Evolutionary conservation across 1,284 basidiomycete genomes (phyloP).

Genomic region (Amylostereum chailletii): DNA sequence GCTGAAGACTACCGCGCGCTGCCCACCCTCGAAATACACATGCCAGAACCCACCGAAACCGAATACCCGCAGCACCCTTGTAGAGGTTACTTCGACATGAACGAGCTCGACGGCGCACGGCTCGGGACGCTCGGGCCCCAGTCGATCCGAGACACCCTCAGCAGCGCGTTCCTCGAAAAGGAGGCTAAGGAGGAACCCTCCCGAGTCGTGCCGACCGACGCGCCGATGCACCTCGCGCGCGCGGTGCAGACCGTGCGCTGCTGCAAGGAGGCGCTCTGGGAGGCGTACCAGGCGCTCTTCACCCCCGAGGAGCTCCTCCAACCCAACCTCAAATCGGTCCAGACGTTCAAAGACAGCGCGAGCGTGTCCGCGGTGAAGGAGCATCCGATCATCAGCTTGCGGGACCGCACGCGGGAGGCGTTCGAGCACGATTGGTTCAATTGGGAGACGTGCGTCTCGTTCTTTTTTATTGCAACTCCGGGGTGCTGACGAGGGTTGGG

Average conservation of each 20-base stretch:
- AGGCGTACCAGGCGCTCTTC: slow-evolving; percentile 47
- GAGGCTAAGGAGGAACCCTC: slow-evolving; percentile 15
- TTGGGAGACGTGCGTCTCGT: slow-evolving; percentile 52
- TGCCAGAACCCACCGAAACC: slow-evolving; percentile 38
- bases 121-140: slow-evolving; percentile 5
- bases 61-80: slow-evolving; percentile 6
- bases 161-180: slow-evolving; percentile 5
- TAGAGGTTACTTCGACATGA: background rate
- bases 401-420: slow-evolving; percentile 33
- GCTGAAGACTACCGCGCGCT: slow-evolving; percentile 48
- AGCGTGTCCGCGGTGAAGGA: slow-evolving; percentile 1
- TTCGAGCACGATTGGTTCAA: slow-evolving; percentile 61
- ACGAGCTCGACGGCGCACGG: background rate
- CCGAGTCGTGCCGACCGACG: slow-evolving; percentile 30
- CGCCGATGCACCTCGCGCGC: slow-evolving; percentile 55
- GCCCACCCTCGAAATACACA: slow-evolving; percentile 40
- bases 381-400: slow-evolving; percentile 2
- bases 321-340: too few relatives aligned
- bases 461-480: slow-evolving; percentile 1
- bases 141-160: background rate
- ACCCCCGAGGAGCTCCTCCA: slow-evolving; percentile 16
- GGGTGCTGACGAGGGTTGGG: background rate
- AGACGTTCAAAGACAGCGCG: background rate
- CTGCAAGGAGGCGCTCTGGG: slow-evolving; percentile 65
- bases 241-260: slow-evolving; percentile 42